phyloP scores from a whole-genome alignment of 176 grass and related monocot genomes.

The Thalia dealbata region DNA sequence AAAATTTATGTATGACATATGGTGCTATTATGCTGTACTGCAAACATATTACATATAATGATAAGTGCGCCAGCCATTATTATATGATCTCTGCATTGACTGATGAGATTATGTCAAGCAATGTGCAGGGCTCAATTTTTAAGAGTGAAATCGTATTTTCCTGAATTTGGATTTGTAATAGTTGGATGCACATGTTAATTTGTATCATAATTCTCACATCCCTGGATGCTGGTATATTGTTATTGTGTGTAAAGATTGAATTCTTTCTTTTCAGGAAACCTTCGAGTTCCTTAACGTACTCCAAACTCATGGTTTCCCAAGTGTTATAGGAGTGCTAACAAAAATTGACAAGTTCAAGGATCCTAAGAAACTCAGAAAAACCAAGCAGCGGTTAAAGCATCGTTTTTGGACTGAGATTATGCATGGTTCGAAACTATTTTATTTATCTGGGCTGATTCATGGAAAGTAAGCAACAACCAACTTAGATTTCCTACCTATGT shows the following conservation, averaged over 20 bases:
- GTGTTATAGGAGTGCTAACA: conserved; percentile 95
- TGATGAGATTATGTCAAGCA: too few relatives aligned
- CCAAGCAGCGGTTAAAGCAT: conserved; percentile 83
- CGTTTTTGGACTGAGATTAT: conserved; percentile 93
- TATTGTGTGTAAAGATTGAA: not conserved
- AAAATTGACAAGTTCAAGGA: conserved; percentile 97
- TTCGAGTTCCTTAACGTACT: conserved; percentile 98
- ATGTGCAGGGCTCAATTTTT: not conserved
- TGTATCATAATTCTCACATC: not conserved
- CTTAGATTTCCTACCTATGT: conserved; percentile 1
- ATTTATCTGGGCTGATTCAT: conserved; percentile 83
- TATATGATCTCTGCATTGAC: too few relatives aligned
- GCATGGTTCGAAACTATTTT: conserved; percentile 87
- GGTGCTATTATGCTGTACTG: too few relatives aligned
- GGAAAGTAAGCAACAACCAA: conserved; percentile 63
- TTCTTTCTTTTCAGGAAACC: conserved; percentile 61
- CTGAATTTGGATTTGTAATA: too few relatives aligned
- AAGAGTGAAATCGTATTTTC: not conserved
- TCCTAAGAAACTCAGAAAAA: conserved; percentile 87
- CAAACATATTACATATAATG: too few relatives aligned
- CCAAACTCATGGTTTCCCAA: conserved; percentile 96
- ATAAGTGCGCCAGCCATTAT: too few relatives aligned
- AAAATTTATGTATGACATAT: too few relatives aligned
- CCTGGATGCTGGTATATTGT: not conserved
- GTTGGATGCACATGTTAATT: not conserved